Conservation (phyloP, 1,139 yeast genomes). For the Casaregolazyma lundiana region DNA sequence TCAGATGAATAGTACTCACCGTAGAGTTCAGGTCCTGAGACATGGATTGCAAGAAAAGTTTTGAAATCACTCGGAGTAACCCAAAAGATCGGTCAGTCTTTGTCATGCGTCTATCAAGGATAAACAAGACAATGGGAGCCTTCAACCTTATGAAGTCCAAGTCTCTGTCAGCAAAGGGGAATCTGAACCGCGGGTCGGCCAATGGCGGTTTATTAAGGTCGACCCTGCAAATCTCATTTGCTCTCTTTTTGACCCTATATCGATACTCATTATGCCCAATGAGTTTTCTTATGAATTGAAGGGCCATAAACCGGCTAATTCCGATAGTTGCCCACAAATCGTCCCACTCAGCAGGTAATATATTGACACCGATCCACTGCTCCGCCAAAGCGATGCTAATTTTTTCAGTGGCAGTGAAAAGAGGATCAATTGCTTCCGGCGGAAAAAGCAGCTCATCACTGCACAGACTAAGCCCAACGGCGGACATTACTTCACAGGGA, state of each 20-base stretch:
- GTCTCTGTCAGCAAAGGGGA: constrained; percentile 64
- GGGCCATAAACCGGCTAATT: constrained; percentile 77
- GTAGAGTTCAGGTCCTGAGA: constrained; percentile 88
- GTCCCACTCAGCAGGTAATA: constrained; percentile 72
- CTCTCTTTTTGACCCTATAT: constrained; percentile 58
- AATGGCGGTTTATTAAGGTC: constrained; percentile 84
- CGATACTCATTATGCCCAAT: constrained; percentile 85
- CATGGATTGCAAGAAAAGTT: constrained; percentile 89
- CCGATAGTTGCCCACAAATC: constrained; percentile 95
- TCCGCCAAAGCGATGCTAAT: constrained; percentile 68
- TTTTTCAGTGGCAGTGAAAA: constrained; percentile 63
- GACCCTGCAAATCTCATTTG: constrained; percentile 61
- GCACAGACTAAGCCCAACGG: constrained; percentile 72
- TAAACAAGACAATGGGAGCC: constrained; percentile 79
- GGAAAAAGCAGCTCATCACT: constrained; percentile 69
- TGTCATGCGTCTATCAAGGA: constrained; percentile 88
- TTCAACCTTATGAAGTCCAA: constrained; percentile 66
- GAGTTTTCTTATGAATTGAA: constrained; percentile 59
- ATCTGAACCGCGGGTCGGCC: constrained; percentile 59
- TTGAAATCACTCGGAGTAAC: constrained; percentile 84
- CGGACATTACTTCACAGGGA: constrained; percentile 47
- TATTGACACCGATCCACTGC: constrained; percentile 94
- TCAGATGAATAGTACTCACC: constrained; percentile 78
- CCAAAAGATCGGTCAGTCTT: constrained; percentile 95
- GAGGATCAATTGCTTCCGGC: constrained; percentile 72